Evolutionary conservation across 495 filamentous ascomycete genomes (phyloP).

Genomic region (Neurospora pannonica): DNA sequence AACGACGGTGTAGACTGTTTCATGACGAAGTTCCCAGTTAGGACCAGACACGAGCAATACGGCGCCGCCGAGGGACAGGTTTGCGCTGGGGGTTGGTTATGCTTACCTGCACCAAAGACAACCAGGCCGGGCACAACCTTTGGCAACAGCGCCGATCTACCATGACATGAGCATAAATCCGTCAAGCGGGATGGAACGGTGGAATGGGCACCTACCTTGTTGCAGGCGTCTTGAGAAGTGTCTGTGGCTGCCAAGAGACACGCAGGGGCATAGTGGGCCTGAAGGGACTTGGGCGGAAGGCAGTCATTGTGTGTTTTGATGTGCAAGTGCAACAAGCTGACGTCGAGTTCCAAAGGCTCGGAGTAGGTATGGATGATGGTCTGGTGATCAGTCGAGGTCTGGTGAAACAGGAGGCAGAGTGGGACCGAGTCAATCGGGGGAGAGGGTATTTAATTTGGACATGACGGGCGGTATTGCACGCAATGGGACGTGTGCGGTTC

Average conservation of each 20-base stretch:
- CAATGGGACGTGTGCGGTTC: background rate
- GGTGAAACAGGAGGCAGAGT: background rate
- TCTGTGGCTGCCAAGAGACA: background rate
- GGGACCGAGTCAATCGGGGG: background rate
- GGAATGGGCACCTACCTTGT: background rate
- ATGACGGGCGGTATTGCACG: background rate
- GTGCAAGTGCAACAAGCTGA: background rate
- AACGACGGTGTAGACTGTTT: constrained; percentile 22
- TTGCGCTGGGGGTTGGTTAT: background rate
- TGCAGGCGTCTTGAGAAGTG: background rate
- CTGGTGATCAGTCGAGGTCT: background rate
- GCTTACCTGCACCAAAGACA: constrained; percentile 19
- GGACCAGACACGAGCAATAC: background rate
- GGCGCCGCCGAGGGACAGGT: background rate
- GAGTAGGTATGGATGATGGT: background rate
- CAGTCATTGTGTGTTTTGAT: background rate
- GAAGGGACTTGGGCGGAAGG: background rate
- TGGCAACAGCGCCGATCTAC: background rate
- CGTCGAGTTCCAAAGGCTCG: background rate
- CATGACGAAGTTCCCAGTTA: background rate
- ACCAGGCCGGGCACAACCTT: constrained; percentile 13
- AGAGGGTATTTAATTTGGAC: background rate
- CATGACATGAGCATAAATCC: background rate
- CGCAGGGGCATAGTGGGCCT: background rate
- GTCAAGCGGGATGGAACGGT: background rate